Evolutionary conservation across 2,329 filamentous ascomycete species (phyloP), one percentile per base, ranked within the genome.

Genomic region (Claviceps sorghi): DNA sequence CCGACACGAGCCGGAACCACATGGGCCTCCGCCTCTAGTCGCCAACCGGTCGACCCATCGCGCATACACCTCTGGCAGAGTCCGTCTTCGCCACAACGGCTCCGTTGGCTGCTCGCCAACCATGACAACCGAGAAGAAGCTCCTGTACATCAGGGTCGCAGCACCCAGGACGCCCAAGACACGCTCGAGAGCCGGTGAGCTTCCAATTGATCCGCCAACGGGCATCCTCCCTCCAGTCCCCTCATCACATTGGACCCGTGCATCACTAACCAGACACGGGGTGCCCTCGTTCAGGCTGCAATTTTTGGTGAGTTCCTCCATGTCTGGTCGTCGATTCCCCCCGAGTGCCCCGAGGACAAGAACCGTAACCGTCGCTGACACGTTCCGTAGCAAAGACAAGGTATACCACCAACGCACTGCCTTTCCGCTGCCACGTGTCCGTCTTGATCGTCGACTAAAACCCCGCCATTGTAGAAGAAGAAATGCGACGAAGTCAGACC

Each of bases 131-230:
- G 43, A 47, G 29, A 52, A 52, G 29, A 80, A 81, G 78, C 65
- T 82, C 58, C 64, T 82, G 45, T 82, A 79, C 61, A 78, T 77
- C n/a, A 73, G 70, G 63, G 65, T 75, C 49, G 78, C 78, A 53
- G 64, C 72, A 47, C 75, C 78, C n/a, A 81, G 79, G 64, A 67
- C 71, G 45, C 78, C 78, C 34, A 82, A 80, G 65, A 73, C 69
- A 60, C 72, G 78, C 52, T 81, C 78, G n/a, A 71, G 78, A 67
- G 73, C 75, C 62, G 77, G 77, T 80, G 65, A 67, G 74, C 13
- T 29, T n/a, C 43, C n/a, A 7, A 36, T 49, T 2, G 3, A 9
- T 43, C 21, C 4, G 41, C 41, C 21, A 38, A 17, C 15, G 13
- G 15, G 34, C 34, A 38, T 38, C 3, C 22, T 26, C 22, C 11